Evolutionary conservation across 768 basidiomycete species (phyloP).

Genomic region (Melanogaster broomeanus): DNA sequence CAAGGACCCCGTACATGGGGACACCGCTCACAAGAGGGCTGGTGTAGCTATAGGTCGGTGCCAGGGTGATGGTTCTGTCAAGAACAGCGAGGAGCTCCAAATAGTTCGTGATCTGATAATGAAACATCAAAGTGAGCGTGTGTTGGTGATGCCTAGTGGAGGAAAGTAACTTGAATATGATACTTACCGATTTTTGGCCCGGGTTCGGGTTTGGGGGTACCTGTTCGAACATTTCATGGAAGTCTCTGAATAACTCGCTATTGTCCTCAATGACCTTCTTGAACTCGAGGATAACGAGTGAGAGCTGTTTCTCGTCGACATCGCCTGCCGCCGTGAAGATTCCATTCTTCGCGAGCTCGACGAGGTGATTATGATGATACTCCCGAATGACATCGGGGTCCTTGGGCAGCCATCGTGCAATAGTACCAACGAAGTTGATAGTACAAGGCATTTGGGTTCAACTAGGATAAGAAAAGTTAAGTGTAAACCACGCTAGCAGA

Average conservation of each 20-base stretch:
- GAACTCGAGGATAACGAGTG: slow-evolving; percentile 19
- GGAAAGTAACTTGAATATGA: neutral
- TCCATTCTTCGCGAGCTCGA: slow-evolving; percentile 19
- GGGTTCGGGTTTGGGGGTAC: slow-evolving; percentile 1
- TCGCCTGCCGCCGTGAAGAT: slow-evolving; percentile 10
- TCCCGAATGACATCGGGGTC: slow-evolving; percentile 11
- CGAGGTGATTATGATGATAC: slow-evolving; percentile 26
- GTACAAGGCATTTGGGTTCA: slow-evolving; percentile 11
- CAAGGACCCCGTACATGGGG: slow-evolving; percentile 21
- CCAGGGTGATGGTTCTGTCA: slow-evolving; percentile 13
- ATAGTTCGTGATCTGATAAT: slow-evolving; percentile 6
- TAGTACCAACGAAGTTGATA: slow-evolving; percentile 21
- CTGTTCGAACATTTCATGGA: slow-evolving; percentile 27
- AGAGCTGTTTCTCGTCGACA: slow-evolving; percentile 9
- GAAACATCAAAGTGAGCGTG: neutral
- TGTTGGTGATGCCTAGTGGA: neutral
- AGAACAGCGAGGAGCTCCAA: slow-evolving; percentile 27
- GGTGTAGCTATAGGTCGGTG: slow-evolving; percentile 14
- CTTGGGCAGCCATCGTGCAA: slow-evolving; percentile 20
- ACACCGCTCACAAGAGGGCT: slow-evolving; percentile 27
- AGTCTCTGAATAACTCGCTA: slow-evolving; percentile 18
- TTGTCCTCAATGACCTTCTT: slow-evolving; percentile 24
- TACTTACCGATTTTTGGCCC: slow-evolving; percentile 7
- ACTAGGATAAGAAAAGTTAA: slow-evolving; percentile 1
- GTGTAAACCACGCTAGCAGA: neutral